Evolutionary conservation across 1,284 basidiomycete genomes (phyloP).

Genomic region (Coniferiporia sulphurascens): DNA sequence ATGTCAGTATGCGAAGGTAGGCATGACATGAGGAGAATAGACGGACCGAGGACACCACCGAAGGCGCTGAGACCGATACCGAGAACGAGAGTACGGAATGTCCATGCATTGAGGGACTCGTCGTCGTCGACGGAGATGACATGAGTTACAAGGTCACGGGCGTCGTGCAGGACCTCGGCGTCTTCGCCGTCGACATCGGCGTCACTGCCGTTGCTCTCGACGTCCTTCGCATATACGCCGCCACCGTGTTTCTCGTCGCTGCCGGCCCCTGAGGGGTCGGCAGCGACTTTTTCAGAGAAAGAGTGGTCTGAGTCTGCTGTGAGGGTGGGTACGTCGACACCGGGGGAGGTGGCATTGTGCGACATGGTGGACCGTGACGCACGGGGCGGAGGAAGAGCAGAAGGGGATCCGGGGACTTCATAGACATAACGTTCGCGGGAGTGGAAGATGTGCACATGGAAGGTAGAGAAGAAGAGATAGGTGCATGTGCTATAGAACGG

Average conservation of each 20-base stretch:
- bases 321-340: too few relatives aligned
- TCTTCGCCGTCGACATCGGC: neutral
- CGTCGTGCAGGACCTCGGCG: slow-evolving; percentile 36
- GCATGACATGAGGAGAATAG: slow-evolving; percentile 5
- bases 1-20: neutral
- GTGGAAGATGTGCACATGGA: too few relatives aligned
- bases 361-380: too few relatives aligned
- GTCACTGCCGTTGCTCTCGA: slow-evolving; percentile 4
- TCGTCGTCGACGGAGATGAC: slow-evolving; percentile 46
- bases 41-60: slow-evolving; percentile 26
- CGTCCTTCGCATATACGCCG: neutral
- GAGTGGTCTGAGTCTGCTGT: too few relatives aligned
- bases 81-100: slow-evolving; percentile 35
- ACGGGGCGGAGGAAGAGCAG: too few relatives aligned
- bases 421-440: too few relatives aligned
- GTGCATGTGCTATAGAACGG: too few relatives aligned
- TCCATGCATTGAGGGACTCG: slow-evolving; percentile 29
- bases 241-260: neutral
- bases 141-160: slow-evolving; percentile 47
- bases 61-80: slow-evolving; percentile 26
- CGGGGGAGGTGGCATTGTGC: too few relatives aligned
- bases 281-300: neutral
- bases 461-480: too few relatives aligned
- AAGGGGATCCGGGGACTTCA: too few relatives aligned
- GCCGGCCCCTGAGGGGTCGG: neutral